These are phyloP conservation scores for Penicillium sp. DNA, from an alignment of 2,329 filamentous ascomycete species.

Conservation along the genomic window DNA sequence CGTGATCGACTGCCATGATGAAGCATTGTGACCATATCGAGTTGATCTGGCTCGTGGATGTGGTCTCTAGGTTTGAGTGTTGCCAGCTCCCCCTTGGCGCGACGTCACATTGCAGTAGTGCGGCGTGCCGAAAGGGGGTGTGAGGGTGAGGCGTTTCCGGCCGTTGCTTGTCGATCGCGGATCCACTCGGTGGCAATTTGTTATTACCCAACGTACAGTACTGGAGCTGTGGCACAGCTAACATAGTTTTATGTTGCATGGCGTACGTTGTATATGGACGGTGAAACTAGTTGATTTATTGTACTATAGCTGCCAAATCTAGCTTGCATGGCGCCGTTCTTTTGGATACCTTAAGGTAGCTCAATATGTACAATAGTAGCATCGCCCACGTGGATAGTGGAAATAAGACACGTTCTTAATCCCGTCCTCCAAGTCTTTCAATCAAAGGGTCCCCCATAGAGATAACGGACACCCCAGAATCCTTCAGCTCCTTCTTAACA, in stretches of 20 bases:
- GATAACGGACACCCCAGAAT: constrained; percentile 61
- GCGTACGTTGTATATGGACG: too few relatives aligned
- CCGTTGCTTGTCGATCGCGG: constrained; percentile 14
- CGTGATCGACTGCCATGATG: constrained; percentile 15
- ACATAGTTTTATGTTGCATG: too few relatives aligned
- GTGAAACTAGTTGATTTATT: too few relatives aligned
- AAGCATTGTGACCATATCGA: constrained; percentile 5
- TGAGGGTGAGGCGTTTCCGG: constrained; percentile 2
- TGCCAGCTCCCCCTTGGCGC: background rate
- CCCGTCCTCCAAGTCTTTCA: constrained; percentile 39
- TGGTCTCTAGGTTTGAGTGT: background rate
- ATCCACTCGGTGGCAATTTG: constrained; percentile 14
- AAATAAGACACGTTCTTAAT: background rate
- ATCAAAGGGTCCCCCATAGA: constrained; percentile 56
- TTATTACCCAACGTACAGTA: background rate
- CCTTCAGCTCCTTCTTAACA: constrained; percentile 53
- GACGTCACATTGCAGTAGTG: constrained; percentile 12
- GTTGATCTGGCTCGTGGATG: background rate
- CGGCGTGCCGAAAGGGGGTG: background rate
- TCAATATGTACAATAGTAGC: too few relatives aligned
- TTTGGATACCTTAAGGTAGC: too few relatives aligned
- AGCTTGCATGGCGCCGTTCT: too few relatives aligned
- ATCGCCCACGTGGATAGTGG: too few relatives aligned
- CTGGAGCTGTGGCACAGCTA: too few relatives aligned
- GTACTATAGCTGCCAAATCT: too few relatives aligned